Percentiles rank a stretch among this genome's conserved stretches.
phyloP scores from a whole-genome alignment of 2,329 filamentous ascomycete genomes.

The Akanthomyces dipterigenus region DNA sequence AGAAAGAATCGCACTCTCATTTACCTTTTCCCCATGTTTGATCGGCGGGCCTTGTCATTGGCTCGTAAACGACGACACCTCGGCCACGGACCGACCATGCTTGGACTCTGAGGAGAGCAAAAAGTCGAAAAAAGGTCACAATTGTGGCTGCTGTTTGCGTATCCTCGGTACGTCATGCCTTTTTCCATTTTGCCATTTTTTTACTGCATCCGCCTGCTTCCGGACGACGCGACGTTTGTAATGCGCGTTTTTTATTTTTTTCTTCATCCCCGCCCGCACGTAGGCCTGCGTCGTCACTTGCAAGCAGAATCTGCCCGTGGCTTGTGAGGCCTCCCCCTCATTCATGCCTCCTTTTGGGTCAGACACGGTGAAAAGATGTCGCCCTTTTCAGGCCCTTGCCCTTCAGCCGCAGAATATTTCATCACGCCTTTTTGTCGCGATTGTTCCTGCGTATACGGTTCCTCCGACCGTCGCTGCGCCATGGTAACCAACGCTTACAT shows the following conservation, averaged over 20 bases:
- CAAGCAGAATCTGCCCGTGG: neutral
- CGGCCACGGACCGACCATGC: too few species aligned
- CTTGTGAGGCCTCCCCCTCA: slow-evolving; percentile 1
- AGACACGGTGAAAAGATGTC: neutral
- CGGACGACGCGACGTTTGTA: neutral
- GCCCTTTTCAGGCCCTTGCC: neutral
- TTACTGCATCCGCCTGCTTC: neutral
- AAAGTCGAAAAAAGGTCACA: neutral
- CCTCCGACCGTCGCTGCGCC: neutral
- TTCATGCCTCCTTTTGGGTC: too few species aligned
- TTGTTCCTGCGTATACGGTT: slow-evolving; percentile 5
- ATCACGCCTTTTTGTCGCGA: neutral
- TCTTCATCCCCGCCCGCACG: neutral
- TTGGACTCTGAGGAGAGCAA: too few species aligned
- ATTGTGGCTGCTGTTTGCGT: slow-evolving; percentile 1
- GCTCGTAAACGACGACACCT: too few species aligned
- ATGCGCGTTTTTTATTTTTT: neutral
- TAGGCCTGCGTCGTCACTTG: neutral
- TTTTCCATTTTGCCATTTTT: neutral
- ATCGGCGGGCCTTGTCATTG: too few species aligned
- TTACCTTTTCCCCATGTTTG: too few species aligned
- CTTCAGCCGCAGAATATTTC: neutral
- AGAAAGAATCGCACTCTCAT: too few species aligned
- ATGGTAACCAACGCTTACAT: neutral
- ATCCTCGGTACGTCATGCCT: slow-evolving; percentile 1